Percentiles rank a stretch among this genome's conserved stretches.
phyloP scores from a whole-genome alignment of 1,139 yeast species.

The Nakaseomyces delphensis region DNA sequence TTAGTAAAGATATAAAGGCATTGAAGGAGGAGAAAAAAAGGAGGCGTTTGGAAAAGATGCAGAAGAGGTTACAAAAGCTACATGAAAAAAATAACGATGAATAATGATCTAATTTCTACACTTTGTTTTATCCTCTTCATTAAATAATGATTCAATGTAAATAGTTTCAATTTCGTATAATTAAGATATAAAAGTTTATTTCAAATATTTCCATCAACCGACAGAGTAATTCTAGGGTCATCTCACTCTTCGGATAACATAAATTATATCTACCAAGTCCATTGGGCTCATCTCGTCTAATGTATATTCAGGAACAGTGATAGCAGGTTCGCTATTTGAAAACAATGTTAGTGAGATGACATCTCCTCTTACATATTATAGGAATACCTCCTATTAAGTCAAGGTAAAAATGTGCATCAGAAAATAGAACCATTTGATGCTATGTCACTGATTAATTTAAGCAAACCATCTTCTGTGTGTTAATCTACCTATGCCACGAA shows the following conservation, averaged over 20 bases:
- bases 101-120: not conserved
- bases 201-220: too few relatives aligned
- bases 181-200: slow-evolving; percentile 2
- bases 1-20: slow-evolving; percentile 15
- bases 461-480: slow-evolving; percentile 38
- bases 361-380: slow-evolving; percentile 32
- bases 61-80: slow-evolving; percentile 21
- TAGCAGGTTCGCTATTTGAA: too few relatives aligned
- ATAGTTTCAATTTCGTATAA: not conserved
- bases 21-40: slow-evolving; percentile 25
- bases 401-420: slow-evolving; percentile 41
- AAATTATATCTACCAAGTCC: slow-evolving; percentile 17
- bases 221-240: too few relatives aligned
- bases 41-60: slow-evolving; percentile 25
- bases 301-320: slow-evolving; percentile 41
- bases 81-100: slow-evolving; percentile 9
- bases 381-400: slow-evolving; percentile 56
- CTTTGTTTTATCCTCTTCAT: too few relatives aligned
- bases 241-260: too few relatives aligned
- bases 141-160: not conserved
- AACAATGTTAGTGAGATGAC: too few relatives aligned
- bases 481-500: slow-evolving; percentile 50
- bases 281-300: slow-evolving; percentile 20
- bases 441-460: slow-evolving; percentile 38
- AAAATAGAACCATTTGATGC: slow-evolving; percentile 44